Evolutionary conservation across 1,284 basidiomycete species (phyloP).

Genomic region (Cutaneotrichosporon spelunceum): DNA sequence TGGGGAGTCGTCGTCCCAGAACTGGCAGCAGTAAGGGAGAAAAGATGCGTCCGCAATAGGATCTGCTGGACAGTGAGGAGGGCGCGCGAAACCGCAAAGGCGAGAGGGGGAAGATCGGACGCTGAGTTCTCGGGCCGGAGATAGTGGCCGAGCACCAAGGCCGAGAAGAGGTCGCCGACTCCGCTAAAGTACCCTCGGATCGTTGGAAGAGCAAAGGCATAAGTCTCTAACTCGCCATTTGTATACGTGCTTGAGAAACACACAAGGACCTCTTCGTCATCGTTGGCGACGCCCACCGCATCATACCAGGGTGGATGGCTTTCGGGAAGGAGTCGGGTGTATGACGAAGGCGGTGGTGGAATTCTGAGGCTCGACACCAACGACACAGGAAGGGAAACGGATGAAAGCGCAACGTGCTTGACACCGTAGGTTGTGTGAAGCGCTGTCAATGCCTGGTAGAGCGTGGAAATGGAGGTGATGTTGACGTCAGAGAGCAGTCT

Average conservation of each 20-base stretch:
- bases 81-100: conserved; percentile 64
- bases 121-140: conserved; percentile 31
- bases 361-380: conserved; percentile 39
- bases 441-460: conserved; percentile 65
- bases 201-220: conserved; percentile 70
- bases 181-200: conserved; percentile 92
- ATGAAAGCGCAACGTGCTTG: conserved; percentile 86
- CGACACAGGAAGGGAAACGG: conserved; percentile 58
- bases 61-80: conserved; percentile 83
- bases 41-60: conserved; percentile 65
- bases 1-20: conserved; percentile 34
- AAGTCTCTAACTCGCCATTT: conserved; percentile 53
- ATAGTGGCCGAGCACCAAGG: conserved; percentile 83
- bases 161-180: conserved; percentile 95
- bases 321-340: conserved; percentile 35
- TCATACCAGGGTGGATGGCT: conserved; percentile 39
- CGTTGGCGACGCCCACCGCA: conserved; percentile 24
- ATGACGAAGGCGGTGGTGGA: conserved; percentile 41
- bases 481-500: conserved; percentile 71
- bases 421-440: conserved; percentile 74
- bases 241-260: conserved; percentile 60
- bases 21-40: conserved; percentile 35
- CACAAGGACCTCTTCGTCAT: conserved; percentile 59
- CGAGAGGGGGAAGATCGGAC: conserved; percentile 51
- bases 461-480: conserved; percentile 63